Conservation (phyloP, 257 asterid species). For the Jasminum sambac region DNA sequence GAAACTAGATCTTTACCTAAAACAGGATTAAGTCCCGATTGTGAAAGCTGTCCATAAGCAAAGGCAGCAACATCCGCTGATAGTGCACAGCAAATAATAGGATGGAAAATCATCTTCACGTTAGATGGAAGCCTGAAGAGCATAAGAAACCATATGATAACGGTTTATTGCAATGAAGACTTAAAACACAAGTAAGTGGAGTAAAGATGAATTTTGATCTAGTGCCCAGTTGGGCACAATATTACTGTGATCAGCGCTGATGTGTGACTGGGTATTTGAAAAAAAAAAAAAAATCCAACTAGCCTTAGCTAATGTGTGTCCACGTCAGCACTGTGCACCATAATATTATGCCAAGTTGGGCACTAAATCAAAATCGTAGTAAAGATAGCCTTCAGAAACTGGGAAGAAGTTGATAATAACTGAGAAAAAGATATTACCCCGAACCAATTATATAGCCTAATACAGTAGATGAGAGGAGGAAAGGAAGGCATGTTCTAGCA, state of each 20-base stretch:
- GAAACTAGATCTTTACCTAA: slow-evolving; percentile 59
- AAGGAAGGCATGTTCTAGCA: slow-evolving; percentile 90
- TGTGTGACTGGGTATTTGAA: no score
- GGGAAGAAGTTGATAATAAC: slow-evolving; percentile 7
- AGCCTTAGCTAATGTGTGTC: no score
- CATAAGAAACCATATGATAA: slow-evolving; percentile 20
- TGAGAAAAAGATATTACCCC: slow-evolving; percentile 49
- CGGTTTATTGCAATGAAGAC: background rate
- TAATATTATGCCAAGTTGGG: no score
- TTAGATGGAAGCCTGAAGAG: slow-evolving; percentile 71
- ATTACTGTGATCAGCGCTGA: no score
- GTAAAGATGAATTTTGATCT: background rate
- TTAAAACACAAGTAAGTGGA: background rate
- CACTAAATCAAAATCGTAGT: no score
- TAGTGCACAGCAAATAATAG: slow-evolving; percentile 82
- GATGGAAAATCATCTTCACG: slow-evolving; percentile 81
- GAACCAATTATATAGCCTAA: slow-evolving; percentile 87
- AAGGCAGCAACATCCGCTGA: slow-evolving; percentile 88
- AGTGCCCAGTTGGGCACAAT: no score
- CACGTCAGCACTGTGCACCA: no score
- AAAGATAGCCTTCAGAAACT: slow-evolving; percentile 14
- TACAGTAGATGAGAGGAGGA: slow-evolving; percentile 86
- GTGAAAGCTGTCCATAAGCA: slow-evolving; percentile 69
- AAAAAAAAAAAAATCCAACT: no score
- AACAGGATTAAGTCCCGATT: slow-evolving; percentile 71